These are phyloP conservation scores for Aphanomyces astaci DNA, from an alignment of 352 stramenopile genomes.

Conservation along the genomic window DNA sequence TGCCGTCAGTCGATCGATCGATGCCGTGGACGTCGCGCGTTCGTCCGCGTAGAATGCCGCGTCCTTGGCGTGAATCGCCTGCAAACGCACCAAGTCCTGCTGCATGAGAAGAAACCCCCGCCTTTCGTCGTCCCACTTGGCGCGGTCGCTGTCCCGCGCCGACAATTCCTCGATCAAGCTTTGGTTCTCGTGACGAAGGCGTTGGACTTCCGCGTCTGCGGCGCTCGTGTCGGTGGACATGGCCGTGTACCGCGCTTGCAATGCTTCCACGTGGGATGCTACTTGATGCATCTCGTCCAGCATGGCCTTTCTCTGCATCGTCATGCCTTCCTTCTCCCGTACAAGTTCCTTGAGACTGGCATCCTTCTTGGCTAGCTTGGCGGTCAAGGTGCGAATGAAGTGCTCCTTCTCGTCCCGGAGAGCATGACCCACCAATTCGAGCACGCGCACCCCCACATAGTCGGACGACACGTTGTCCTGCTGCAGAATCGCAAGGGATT, in stretches of 20 bases:
- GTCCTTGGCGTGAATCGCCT: conserved; percentile 10
- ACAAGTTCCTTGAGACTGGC: conserved; percentile 49
- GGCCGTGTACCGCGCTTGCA: neutral
- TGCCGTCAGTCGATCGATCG: neutral
- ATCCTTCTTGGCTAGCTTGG: conserved; percentile 64
- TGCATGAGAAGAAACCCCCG: conserved; percentile 38
- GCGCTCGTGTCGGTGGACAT: neutral
- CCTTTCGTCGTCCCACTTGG: conserved; percentile 34
- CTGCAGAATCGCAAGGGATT: conserved; percentile 52
- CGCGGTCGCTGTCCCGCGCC: conserved; percentile 25
- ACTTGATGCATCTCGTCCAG: conserved; percentile 35
- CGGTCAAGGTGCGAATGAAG: conserved; percentile 61
- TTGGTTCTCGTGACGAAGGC: conserved; percentile 33
- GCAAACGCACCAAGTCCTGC: conserved; percentile 10
- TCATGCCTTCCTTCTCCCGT: conserved; percentile 34
- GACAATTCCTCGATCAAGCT: conserved; percentile 34
- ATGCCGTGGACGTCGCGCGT: neutral
- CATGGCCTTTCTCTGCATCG: conserved; percentile 42
- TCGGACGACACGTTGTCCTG: conserved; percentile 58
- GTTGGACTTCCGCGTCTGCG: conserved; percentile 11
- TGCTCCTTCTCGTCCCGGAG: conserved; percentile 61
- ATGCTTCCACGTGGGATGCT: conserved; percentile 24
- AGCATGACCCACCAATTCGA: conserved; percentile 58
- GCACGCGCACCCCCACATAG: conserved; percentile 46
- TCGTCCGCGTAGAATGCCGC: neutral